Evolutionary conservation across 2,329 filamentous ascomycete species (phyloP), one percentile per base, ranked within the genome.

Genomic region (Trichophyton verrucosum): DNA sequence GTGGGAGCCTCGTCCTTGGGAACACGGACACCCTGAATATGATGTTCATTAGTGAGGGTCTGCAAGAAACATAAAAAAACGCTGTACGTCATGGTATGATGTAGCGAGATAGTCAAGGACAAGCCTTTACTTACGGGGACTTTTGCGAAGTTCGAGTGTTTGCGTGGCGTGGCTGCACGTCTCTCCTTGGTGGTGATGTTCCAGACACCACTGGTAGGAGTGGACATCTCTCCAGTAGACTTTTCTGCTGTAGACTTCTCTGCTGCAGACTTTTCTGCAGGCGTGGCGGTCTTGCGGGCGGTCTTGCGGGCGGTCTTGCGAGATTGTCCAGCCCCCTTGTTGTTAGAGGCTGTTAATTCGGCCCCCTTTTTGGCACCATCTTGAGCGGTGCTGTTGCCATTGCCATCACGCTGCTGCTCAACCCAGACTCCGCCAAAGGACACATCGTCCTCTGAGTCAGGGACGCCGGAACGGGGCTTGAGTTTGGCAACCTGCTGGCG

Each of bases 131-230:
- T 60, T 59, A 67, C 67, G 9, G 60, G 53, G n/a, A 71, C 61
- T 49, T 68, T 70, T 1, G 67, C 68, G 42, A 71, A 71, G 4
- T 24, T 62, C 60, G 17, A 63, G 62, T n/a, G 60, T 40, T 17
- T 59, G 60, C 53, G 65, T 63, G 53, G 2, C 33, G 38, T 33
- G 53, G 46, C 27, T 53, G 61, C 3, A 30, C 33, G 20, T 24
- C 33, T 36, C 15, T 20, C 22, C n/a, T n/a, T 33, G n/a, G 51
- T 36, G 27, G 51, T 36, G 38, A 44, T 44, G 20, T 58, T 46
- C 56, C 57, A 30, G 22, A n/a, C 40, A 38, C 20, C 36, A 15
- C 53, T 53, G 6, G 11, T 36, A 1, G 38, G 11, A 6, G 38
- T n/a, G 7, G 15, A 60, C 9, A 3, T 7, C 27, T 30, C 27